A percentile compares a stretch with the other conserved stretches of the same genome.
Evolutionary conservation across 306 rosid species (phyloP).

Genomic region (Quercus bicolor): DNA sequence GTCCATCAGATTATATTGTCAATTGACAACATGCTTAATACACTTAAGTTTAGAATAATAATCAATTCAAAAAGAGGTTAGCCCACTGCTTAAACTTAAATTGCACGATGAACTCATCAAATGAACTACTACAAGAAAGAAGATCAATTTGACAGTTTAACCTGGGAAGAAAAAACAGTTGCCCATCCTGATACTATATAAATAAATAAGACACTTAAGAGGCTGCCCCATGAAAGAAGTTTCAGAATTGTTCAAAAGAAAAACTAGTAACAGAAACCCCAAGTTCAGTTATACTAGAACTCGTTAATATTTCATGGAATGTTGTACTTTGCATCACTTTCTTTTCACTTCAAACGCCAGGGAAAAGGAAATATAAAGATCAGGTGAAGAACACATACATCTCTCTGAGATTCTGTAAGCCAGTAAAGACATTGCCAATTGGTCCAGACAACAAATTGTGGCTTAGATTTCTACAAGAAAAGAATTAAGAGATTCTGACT

Average conservation of each 20-base stretch:
- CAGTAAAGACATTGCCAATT: slow-evolving; percentile 76
- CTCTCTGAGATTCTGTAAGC: slow-evolving; percentile 68
- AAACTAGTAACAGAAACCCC: background rate
- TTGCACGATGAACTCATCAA: no score
- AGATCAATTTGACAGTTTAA: no score
- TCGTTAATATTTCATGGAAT: background rate
- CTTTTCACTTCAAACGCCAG: no score
- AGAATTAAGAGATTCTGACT: slow-evolving; percentile 7
- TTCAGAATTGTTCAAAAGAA: no score
- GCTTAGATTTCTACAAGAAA: slow-evolving; percentile 80
- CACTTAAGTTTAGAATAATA: background rate
- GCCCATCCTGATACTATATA: no score
- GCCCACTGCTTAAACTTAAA: no score
- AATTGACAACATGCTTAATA: background rate
- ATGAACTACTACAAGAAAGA: no score
- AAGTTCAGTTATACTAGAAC: background rate
- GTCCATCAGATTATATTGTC: background rate
- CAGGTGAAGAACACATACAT: slow-evolving; percentile 52
- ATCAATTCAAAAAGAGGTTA: no score
- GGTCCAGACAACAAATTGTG: slow-evolving; percentile 76
- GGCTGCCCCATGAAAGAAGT: no score
- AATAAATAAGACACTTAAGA: no score
- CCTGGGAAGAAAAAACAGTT: no score
- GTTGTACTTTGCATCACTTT: background rate
- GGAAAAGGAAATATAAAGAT: background rate